Base-by-base conservation (phyloP, 495 filamentous ascomycete species). In the Daldinia bambusicola region DNA sequence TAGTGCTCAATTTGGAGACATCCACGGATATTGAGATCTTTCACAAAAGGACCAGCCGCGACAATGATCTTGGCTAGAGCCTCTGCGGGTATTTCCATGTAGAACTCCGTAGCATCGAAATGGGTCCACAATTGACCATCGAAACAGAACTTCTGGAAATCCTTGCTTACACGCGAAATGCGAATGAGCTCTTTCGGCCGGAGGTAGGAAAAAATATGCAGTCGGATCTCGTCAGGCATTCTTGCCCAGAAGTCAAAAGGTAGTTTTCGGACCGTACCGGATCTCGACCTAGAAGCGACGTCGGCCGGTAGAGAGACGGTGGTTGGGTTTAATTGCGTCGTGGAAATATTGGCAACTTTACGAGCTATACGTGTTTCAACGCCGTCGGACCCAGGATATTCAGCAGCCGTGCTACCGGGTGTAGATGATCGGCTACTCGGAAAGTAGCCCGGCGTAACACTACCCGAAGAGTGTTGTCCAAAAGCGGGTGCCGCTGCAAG, bases 71-170 rank as follows among this genome's bases (percentile, higher is more conserved):
- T 94, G 48, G 93, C 88, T 12, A 99, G 81, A 7, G 91, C 90
- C 63, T 91, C 89, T 8, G 92, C 91, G 0, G 95, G 89, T 62
- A 99, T 98, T 43, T 92, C 88, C 53, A 85, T 85, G 76, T 99
- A 99, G 78, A 93, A 98, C 34, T 91, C 89, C 0, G 94, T 88
- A 0, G 93, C 90, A 75, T 98, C 93, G 45, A 98, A 84, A 52
- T 85, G 86, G 0, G 86, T 87, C 95, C 95, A 99, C 16, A 99
- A 81, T 79, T 99, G 95, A 7, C 95, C 95, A 77, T 99, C 95
- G 69, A 93, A 97, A 80, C 95, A 98, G 83, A 93, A 91, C 36
- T 85, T 81, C 77, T 97, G 84, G 86, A 95, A 98, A 14, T 85
- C 76, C 73, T 88, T 93, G 73, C 89, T 93, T n/a, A 97, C 91